A percentile compares a stretch with the other conserved stretches of the same genome.
Evolutionary conservation across 805 yeast species (phyloP).

Genomic region (Wickerhamiella allomyrinae): DNA sequence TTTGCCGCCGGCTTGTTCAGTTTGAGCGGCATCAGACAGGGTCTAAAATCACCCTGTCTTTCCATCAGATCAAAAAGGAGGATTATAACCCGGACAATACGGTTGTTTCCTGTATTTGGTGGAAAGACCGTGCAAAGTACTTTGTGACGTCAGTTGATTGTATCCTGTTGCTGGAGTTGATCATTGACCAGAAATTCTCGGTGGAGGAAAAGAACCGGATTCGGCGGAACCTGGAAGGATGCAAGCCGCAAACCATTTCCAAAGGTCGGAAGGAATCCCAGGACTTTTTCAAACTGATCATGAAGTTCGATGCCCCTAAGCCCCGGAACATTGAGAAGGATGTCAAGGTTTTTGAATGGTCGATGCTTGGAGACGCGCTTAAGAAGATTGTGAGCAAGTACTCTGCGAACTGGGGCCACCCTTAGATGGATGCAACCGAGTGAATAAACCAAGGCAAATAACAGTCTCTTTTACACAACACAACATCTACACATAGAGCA

Average conservation of each 20-base stretch:
- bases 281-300: conserved; percentile 34
- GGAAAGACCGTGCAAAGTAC: conserved; percentile 35
- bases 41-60: conserved; percentile 27
- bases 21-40: conserved; percentile 25
- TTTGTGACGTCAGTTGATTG: conserved; percentile 55
- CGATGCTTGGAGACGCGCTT: conserved; percentile 37
- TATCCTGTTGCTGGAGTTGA: conserved; percentile 39
- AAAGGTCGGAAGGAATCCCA: conserved; percentile 29
- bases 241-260: conserved; percentile 46
- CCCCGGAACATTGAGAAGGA: conserved; percentile 62
- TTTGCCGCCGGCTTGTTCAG: conserved; percentile 34
- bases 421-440: too few species aligned
- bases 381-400: conserved; percentile 47
- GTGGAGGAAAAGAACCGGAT: conserved; percentile 60
- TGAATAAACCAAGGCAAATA: not conserved
- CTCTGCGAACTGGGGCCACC: conserved; percentile 18
- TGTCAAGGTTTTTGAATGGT: conserved; percentile 53
- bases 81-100: conserved; percentile 30
- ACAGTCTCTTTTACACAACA: too few species aligned
- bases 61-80: conserved; percentile 26
- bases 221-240: conserved; percentile 49
- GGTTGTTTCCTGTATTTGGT: conserved; percentile 44
- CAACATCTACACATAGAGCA: too few species aligned
- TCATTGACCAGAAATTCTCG: conserved; percentile 40
- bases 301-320: conserved; percentile 48